Conservation (phyloP, 768 basidiomycete species). For the Punctularia strigosozonata region DNA sequence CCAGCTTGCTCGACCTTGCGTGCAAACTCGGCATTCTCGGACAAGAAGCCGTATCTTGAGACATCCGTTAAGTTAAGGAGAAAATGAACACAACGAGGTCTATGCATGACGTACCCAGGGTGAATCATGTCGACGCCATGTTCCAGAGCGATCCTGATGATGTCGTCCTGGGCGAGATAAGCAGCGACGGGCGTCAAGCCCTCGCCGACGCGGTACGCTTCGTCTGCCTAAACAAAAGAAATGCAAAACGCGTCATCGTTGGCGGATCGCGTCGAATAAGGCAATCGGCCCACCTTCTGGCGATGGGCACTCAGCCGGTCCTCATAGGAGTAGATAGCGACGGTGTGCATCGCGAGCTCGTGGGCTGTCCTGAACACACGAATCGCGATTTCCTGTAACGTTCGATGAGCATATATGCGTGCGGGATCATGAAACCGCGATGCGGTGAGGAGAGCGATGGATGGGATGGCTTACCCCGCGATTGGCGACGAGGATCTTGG, state of each 20-base stretch:
- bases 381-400: slow-evolving; percentile 87
- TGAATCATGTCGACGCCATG: slow-evolving; percentile 99
- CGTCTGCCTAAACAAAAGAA: slow-evolving; percentile 61
- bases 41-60: slow-evolving; percentile 87
- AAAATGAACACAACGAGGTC: background rate
- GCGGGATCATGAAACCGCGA: no score
- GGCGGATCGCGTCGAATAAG: background rate
- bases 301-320: slow-evolving; percentile 95
- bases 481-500: slow-evolving; percentile 88
- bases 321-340: slow-evolving; percentile 96
- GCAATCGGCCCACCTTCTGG: slow-evolving; percentile 61
- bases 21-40: slow-evolving; percentile 96
- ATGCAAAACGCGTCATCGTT: background rate
- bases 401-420: slow-evolving; percentile 2
- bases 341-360: slow-evolving; percentile 98
- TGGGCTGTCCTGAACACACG: slow-evolving; percentile 97
- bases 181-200: slow-evolving; percentile 94
- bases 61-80: background rate
- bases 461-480: slow-evolving; percentile 72
- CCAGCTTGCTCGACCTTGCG: slow-evolving; percentile 96
- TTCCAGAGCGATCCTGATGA: slow-evolving; percentile 91
- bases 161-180: slow-evolving; percentile 95
- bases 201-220: slow-evolving; percentile 96
- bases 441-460: no score
- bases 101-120: slow-evolving; percentile 56